Evolutionary conservation across 345 rosid species (phyloP).

Genomic region (Eucalyptus coolabah): DNA sequence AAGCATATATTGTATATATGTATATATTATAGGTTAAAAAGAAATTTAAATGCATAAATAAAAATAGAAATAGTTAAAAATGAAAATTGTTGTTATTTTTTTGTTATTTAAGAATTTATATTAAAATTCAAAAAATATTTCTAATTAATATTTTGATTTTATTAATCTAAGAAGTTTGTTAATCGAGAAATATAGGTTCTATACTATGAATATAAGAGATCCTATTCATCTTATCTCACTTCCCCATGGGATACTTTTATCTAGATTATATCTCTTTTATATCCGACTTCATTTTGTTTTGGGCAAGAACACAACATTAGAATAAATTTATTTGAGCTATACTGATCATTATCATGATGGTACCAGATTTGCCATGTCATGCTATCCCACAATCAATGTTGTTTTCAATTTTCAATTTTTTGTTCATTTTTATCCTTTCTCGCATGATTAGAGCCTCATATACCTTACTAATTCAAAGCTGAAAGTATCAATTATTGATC

Average conservation of each 20-base stretch:
- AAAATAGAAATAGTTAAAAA: not conserved
- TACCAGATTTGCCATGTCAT: not conserved
- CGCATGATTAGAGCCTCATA: not conserved
- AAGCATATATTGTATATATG: not conserved
- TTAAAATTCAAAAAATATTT: not conserved
- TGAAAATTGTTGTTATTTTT: not conserved
- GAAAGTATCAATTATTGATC: not conserved
- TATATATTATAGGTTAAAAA: too few relatives aligned
- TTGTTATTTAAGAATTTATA: not conserved
- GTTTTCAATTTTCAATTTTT: not conserved
- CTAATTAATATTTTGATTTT: not conserved
- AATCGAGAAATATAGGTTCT: not conserved
- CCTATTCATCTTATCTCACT: not conserved
- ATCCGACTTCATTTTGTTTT: fast-evolving
- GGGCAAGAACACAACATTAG: not conserved
- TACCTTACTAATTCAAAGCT: not conserved
- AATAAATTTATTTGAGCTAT: not conserved
- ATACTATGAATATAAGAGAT: not conserved
- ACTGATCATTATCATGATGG: not conserved
- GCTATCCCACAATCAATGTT: not conserved
- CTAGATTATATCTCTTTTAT: not conserved
- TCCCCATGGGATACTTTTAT: not conserved
- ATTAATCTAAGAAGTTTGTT: not conserved
- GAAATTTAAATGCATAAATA: not conserved
- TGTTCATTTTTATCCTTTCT: not conserved